phyloP scores from a whole-genome alignment of 2,329 filamentous ascomycete genomes.

The Fusarium pseudonygamai region DNA sequence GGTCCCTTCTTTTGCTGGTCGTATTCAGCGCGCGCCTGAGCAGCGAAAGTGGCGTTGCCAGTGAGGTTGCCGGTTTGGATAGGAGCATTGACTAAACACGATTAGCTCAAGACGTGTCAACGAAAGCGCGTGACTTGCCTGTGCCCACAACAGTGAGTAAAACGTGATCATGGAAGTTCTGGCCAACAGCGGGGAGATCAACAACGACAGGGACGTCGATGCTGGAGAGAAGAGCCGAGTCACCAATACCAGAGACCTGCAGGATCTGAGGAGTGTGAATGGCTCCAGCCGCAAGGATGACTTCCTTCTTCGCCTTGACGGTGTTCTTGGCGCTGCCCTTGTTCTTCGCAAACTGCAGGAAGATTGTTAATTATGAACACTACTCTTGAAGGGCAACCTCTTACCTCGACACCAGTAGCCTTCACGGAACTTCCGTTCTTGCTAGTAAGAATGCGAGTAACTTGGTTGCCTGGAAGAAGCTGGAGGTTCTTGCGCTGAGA shows the following conservation, averaged over 20 bases:
- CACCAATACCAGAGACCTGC: conserved; percentile 61
- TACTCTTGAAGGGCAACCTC: fast-evolving
- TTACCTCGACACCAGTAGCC: conserved; percentile 34
- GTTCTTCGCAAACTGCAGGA: conserved; percentile 9
- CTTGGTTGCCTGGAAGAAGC: conserved; percentile 20
- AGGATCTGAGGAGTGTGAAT: conserved; percentile 56
- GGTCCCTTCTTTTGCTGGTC: conserved; percentile 18
- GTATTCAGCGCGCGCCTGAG: conserved; percentile 17
- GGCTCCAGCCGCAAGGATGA: conserved; percentile 54
- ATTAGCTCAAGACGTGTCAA: background rate
- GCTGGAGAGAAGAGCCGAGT: conserved; percentile 46
- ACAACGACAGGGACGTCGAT: conserved; percentile 53
- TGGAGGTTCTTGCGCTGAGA: conserved; percentile 28
- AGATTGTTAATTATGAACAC: fast-evolving
- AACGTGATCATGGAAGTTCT: conserved; percentile 56
- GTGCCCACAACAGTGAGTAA: conserved; percentile 1
- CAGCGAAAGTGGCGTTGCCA: conserved; percentile 27
- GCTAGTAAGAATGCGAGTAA: conserved; percentile 31
- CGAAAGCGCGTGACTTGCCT: background rate
- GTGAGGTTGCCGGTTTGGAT: conserved; percentile 19
- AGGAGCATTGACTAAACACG: conserved; percentile 16
- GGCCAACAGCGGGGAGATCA: conserved; percentile 59
- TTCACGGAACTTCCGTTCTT: conserved; percentile 6
- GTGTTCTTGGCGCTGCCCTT: background rate
- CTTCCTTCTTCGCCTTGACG: conserved; percentile 46